Conservation (phyloP, 2,329 filamentous ascomycete species). For the Stemphylium vesicarium region DNA sequence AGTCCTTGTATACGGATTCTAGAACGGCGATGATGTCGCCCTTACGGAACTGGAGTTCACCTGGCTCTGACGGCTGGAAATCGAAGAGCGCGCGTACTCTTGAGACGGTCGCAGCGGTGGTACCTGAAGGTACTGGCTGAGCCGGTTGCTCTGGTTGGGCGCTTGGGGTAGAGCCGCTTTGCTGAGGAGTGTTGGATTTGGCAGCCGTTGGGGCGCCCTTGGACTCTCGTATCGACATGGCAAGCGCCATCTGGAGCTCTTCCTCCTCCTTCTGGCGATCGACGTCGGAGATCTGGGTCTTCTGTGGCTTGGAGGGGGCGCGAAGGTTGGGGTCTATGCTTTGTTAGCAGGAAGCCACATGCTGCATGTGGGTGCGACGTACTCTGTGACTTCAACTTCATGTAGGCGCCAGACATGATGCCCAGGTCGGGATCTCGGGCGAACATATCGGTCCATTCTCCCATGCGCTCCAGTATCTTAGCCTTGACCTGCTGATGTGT, state of each 20-base stretch:
- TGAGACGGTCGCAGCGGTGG: constrained; percentile 94
- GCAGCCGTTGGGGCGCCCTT: constrained; percentile 51
- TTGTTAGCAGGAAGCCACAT: constrained; percentile 15
- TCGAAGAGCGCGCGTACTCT: constrained; percentile 92
- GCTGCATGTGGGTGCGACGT: constrained; percentile 3
- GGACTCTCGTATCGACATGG: constrained; percentile 90
- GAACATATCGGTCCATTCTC: constrained; percentile 96
- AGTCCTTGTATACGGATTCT: constrained; percentile 98
- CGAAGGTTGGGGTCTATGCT: constrained; percentile 83
- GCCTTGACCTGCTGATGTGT: constrained; percentile 96
- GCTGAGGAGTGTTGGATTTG: constrained; percentile 50
- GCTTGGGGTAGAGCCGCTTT: constrained; percentile 33
- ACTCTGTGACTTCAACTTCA: constrained; percentile 78
- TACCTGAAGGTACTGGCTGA: constrained; percentile 74
- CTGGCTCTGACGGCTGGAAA: constrained; percentile 90
- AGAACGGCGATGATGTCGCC: constrained; percentile 96
- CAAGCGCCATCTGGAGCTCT: constrained; percentile 94
- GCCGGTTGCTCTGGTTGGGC: constrained; percentile 52
- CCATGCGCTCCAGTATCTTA: constrained; percentile 96
- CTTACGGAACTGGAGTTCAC: constrained; percentile 94
- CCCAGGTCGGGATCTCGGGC: constrained; percentile 85
- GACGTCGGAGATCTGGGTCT: constrained; percentile 85
- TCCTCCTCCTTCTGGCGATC: constrained; percentile 97
- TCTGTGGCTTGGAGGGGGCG: constrained; percentile 89
- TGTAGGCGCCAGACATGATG: constrained; percentile 96